Base-by-base conservation (phyloP, 2,329 filamentous ascomycete genomes). In the Stylonectria norvegica region DNA sequence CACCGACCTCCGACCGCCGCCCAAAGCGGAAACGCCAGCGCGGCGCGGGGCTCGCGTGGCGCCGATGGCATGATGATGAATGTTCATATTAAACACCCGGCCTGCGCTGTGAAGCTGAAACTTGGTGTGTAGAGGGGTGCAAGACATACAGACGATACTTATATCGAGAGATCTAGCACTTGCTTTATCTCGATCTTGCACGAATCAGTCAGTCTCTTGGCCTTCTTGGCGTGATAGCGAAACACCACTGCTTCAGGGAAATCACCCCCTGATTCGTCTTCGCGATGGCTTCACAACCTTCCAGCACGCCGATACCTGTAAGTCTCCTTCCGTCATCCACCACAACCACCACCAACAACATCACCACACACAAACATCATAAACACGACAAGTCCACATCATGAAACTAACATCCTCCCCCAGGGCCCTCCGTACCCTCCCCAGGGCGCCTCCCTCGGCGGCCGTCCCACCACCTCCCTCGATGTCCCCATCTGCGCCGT, bases 401-500 rank as follows among this genome's bases (percentile, higher is more conserved):
- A 28, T 25, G 19, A 17, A 20, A 40, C 38, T 38, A 38, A 42
- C 34, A 15, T 11, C 9, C 3, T 18, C 11, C 34, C 30, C n/a
- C 48, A 64, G 48, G 61, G 64, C 4, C 64, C 66, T 44, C 66
- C 66, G 1, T 68, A 68, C 42, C 52, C 57, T 5, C 68, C 71
- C 3, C 56, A 49, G 10, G 63, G 54, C 10, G 79, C 81, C 29
- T 55, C 59, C 12, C 62, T 81, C 14, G 83, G 83, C 42, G 78
- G 81, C 17, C 50, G 65, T 6, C 85, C 86, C 2, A 75, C 69
- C 1, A 56, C 71, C 4, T 47, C 57, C 3, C 65, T 84, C 47
- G 86, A 90, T 59, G 71, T 81, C 6, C 81, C 85, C 25, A 72
- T 88, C 57, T 77, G 70, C 45, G 70, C 74, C 37, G 73, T 86